Conservation (phyloP, 805 yeast genomes). For the Ogataea salicorniae region DNA sequence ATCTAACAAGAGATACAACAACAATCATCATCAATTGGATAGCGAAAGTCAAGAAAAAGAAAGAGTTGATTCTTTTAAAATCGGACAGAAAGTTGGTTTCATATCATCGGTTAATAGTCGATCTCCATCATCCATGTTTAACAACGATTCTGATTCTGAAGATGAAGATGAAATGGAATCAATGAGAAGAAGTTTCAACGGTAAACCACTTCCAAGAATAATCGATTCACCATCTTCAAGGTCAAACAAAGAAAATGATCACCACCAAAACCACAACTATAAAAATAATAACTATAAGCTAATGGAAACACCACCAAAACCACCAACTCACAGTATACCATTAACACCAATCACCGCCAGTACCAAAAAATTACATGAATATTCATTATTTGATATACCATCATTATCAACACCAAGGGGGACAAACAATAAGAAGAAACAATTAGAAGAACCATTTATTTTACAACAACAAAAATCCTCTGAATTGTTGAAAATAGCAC, state of each 20-base stretch:
- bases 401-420: neutral
- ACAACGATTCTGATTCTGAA: slow-evolving; percentile 2
- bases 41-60: slow-evolving; percentile 2
- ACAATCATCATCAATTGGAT: neutral
- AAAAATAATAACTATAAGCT: neutral
- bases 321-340: slow-evolving; percentile 24
- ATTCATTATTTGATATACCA: neutral
- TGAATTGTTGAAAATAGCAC: slow-evolving; percentile 1
- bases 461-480: neutral
- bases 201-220: slow-evolving; percentile 17
- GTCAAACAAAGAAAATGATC: neutral
- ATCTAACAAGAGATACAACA: neutral
- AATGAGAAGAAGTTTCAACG: slow-evolving; percentile 14
- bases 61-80: slow-evolving; percentile 5
- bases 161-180: slow-evolving; percentile 5
- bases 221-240: neutral
- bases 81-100: slow-evolving; percentile 24
- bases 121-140: slow-evolving; percentile 2
- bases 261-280: neutral
- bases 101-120: slow-evolving; percentile 12
- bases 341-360: slow-evolving; percentile 7
- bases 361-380: neutral
- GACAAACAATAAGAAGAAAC: neutral
- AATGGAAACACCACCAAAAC: slow-evolving; percentile 18
- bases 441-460: neutral